Evolutionary conservation across 2,329 filamentous ascomycete genomes (phyloP), one percentile per base, ranked within the genome.

Genomic region (Aureobasidium melanogenum): DNA sequence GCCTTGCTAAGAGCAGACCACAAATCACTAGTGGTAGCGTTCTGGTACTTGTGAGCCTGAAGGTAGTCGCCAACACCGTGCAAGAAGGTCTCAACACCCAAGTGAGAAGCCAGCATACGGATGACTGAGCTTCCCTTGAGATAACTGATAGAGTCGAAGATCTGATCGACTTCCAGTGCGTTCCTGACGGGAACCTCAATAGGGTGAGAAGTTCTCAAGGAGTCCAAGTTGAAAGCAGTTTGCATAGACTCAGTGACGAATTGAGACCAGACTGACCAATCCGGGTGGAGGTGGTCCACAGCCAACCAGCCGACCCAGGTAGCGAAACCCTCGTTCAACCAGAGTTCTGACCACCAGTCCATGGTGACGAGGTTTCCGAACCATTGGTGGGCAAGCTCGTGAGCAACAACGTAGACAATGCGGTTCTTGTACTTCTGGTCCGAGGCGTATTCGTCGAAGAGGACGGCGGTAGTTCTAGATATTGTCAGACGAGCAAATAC

Each of bases 291-390:
- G 71, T 95, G 84, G 71, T 97, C 90, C 62, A 92, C 85, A 10
- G 91, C 92, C 64, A 92, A 83, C 93, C 93, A 99, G 57, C 93
- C 94, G 46, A 97, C 93, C 93, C 93, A 97, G 3, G 94, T 99
- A 44, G 94, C 94, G 71, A 99, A 99, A 14, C 92, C 92, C 75
- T 97, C 93, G 70, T 96, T 96, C 57, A 96, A 82, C 91, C 91
- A 96, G 43, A 94, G 82, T 77, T 47, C 75, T 32, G 28, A 19
- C 63, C 63, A 64, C 91, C 91, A 96, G 73, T 96, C 90, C 91
- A 96, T 96, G 6, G 92, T 96, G 46, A 96, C 91, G 12, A 96
- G 82, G 73, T 96, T 95, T 39, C 91, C 91, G 68, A 96, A 96
- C 92, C 92, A 96, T 77, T 96, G 91, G 71, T 96, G 91, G 61